phyloP scores from a whole-genome alignment of 352 stramenopile genomes.

The Phytophthora sojae region DNA sequence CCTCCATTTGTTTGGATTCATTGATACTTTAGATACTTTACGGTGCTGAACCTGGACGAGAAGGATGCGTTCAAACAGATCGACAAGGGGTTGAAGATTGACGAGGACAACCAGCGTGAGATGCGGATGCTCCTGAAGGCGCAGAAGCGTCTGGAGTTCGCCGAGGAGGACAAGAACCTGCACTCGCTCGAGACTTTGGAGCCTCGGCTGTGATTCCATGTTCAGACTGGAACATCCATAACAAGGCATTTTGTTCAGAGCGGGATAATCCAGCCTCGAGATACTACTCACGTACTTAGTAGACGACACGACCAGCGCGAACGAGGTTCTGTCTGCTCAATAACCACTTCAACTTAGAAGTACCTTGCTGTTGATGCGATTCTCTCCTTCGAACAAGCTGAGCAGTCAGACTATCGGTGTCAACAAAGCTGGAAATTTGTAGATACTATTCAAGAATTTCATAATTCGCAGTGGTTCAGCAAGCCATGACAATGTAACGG shows the following conservation, averaged over 20 bases:
- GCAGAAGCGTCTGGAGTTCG: constrained; percentile 64
- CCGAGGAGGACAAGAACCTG: constrained; percentile 60
- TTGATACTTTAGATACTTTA: constrained; percentile 54
- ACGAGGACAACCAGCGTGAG: constrained; percentile 55
- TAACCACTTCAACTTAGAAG: too few species aligned
- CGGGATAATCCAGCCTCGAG: neutral
- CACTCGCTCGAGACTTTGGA: constrained; percentile 55
- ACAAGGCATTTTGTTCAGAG: too few species aligned
- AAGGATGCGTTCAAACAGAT: constrained; percentile 52
- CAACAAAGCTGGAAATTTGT: too few species aligned
- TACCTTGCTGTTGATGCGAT: neutral
- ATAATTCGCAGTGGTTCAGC: too few species aligned
- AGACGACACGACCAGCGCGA: neutral
- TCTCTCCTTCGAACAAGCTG: neutral
- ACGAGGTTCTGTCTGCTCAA: too few species aligned
- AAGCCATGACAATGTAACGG: too few species aligned
- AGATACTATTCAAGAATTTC: too few species aligned
- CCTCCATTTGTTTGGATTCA: constrained; percentile 7
- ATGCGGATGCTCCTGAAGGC: constrained; percentile 67
- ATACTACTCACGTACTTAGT: neutral
- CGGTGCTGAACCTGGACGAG: constrained; percentile 62
- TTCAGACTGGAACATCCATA: too few species aligned
- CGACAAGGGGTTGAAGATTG: constrained; percentile 50
- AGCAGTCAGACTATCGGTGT: too few species aligned
- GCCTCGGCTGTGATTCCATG: constrained; percentile 21